These are phyloP conservation scores for Neoboletus subvelutipes DNA, from an alignment of 768 basidiomycete species.

Conservation along the genomic window DNA sequence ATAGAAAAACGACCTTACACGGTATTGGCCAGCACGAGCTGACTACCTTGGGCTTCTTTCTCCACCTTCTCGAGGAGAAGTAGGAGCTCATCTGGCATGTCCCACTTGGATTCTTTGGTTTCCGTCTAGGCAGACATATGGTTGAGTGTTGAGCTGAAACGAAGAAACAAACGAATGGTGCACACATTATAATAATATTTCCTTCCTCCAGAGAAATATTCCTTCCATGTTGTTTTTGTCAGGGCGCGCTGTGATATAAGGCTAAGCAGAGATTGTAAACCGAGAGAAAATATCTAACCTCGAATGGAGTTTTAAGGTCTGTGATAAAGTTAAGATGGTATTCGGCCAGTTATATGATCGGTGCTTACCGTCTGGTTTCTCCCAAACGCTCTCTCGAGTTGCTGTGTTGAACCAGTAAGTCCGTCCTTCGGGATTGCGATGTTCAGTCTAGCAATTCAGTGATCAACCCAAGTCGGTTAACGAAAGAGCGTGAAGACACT, in stretches of 20 bases:
- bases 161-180: neutral
- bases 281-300: slow-evolving; percentile 47
- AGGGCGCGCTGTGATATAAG: slow-evolving; percentile 65
- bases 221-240: slow-evolving; percentile 90
- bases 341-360: neutral
- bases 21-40: slow-evolving; percentile 35
- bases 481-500: slow-evolving; percentile 10
- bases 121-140: slow-evolving; percentile 52
- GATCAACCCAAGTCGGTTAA: slow-evolving; percentile 1
- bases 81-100: slow-evolving; percentile 90
- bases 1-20: slow-evolving; percentile 18
- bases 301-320: slow-evolving; percentile 92
- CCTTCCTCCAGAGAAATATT: slow-evolving; percentile 89
- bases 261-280: slow-evolving; percentile 2
- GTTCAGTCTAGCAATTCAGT: slow-evolving; percentile 65
- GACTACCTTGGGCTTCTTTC: slow-evolving; percentile 55
- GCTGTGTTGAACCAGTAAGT: slow-evolving; percentile 96
- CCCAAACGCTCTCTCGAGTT: slow-evolving; percentile 93
- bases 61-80: slow-evolving; percentile 84
- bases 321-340: slow-evolving; percentile 6
- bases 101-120: slow-evolving; percentile 95
- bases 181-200: slow-evolving; percentile 89
- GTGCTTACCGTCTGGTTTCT: slow-evolving; percentile 87
- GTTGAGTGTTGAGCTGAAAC: neutral
- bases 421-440: slow-evolving; percentile 94